A percentile compares a stretch with the other conserved stretches of the same genome.
These are phyloP conservation scores for Phytopythium sindhum DNA, from an alignment of 352 stramenopile genomes.

Conservation along the genomic window DNA sequence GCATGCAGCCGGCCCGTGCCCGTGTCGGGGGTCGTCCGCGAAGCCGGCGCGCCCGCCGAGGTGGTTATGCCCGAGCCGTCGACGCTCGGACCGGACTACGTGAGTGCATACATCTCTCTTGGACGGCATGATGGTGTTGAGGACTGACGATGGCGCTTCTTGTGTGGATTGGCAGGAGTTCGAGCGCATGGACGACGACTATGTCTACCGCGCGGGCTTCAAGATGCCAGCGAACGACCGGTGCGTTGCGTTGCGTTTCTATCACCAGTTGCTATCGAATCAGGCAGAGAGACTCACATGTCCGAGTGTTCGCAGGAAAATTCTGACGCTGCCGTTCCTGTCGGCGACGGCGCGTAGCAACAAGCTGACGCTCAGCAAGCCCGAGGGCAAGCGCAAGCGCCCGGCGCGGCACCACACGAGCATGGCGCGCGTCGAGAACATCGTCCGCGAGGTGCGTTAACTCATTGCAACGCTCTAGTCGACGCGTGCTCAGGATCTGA, in stretches of 20 bases:
- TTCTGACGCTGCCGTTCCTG: conserved; percentile 72
- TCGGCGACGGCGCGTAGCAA: conserved; percentile 59
- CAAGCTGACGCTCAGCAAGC: conserved; percentile 70
- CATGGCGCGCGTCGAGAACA: conserved; percentile 54
- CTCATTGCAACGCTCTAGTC: not conserved
- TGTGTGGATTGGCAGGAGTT: conserved; percentile 32
- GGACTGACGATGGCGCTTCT: conserved; percentile 11
- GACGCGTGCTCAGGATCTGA: conserved; percentile 10
- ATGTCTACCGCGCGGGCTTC: conserved; percentile 78
- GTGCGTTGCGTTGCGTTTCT: conserved; percentile 19
- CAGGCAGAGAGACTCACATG: not conserved
- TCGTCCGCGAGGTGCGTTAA: conserved; percentile 56
- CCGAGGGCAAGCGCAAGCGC: conserved; percentile 56
- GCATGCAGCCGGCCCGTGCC: conserved; percentile 74
- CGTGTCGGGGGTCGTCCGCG: conserved; percentile 49
- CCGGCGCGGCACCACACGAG: conserved; percentile 31
- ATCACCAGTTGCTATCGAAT: conserved; percentile 3
- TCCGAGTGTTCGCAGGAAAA: conserved; percentile 33
- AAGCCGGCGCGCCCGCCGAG: conserved; percentile 45
- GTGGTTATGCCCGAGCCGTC: conserved; percentile 19
- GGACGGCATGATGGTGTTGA: not conserved
- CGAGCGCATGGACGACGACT: conserved; percentile 68
- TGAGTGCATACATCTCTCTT: conserved; percentile 6
- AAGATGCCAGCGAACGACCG: conserved; percentile 78
- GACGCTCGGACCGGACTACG: conserved; percentile 18